These are phyloP conservation scores for Chloromonas sp. DNA, from an alignment of 163 green algal species.

Conservation along the genomic window DNA sequence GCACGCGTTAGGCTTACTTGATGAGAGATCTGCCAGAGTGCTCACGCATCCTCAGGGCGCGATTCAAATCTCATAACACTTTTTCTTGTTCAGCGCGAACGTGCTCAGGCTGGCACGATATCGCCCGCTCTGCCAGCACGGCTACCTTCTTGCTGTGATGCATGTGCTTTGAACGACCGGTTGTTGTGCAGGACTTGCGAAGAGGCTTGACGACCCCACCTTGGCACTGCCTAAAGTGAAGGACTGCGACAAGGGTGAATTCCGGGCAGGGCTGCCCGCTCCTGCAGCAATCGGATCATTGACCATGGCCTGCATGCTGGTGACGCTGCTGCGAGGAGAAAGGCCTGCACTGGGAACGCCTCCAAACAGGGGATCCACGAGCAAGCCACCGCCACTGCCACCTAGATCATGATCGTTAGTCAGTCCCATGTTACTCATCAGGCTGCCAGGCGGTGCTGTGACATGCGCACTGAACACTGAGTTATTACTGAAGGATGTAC, in stretches of 20 bases:
- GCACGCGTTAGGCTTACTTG: too few relatives aligned
- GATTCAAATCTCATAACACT: not conserved
- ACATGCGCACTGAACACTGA: too few relatives aligned
- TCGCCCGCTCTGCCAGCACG: too few relatives aligned
- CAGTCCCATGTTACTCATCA: too few relatives aligned
- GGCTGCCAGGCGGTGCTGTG: too few relatives aligned
- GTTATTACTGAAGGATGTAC: too few relatives aligned
- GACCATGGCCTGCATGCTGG: not conserved
- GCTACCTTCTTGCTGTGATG: too few relatives aligned
- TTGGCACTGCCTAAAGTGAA: not conserved
- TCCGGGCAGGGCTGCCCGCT: not conserved
- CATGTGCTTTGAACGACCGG: too few relatives aligned
- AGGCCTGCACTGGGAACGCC: not conserved
- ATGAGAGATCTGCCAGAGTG: too few relatives aligned
- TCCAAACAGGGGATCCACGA: constrained; percentile 5
- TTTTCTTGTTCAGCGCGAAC: not conserved
- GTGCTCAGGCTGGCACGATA: too few relatives aligned
- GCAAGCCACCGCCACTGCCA: too few relatives aligned
- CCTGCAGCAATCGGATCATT: not conserved
- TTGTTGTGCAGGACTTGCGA: not conserved
- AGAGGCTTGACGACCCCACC: not conserved
- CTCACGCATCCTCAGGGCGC: not conserved
- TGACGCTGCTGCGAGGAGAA: not conserved
- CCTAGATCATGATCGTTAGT: too few relatives aligned
- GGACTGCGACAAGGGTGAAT: not conserved